A percentile compares a stretch with the other conserved stretches of the same genome.
These are phyloP conservation scores for Selaginella moellendorffii DNA, from an alignment of 75 land plant genomes.

Conservation along the genomic window DNA sequence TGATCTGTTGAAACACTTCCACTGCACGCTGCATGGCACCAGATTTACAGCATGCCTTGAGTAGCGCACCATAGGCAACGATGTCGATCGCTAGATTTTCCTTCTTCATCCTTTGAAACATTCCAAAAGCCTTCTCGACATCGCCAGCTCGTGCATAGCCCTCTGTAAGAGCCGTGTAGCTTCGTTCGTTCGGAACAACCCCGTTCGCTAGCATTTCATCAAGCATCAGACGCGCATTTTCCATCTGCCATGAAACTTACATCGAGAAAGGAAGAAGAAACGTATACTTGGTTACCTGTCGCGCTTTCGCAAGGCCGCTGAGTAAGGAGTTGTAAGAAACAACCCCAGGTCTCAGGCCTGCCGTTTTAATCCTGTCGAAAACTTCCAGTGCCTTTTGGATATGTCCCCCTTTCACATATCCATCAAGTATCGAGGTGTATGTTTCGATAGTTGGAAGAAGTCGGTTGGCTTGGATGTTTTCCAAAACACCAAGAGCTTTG, in stretches of 20 bases:
- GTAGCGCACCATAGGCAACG: slow-evolving; percentile 59
- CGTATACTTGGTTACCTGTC: slow-evolving; percentile 61
- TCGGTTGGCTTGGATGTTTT: slow-evolving; percentile 55
- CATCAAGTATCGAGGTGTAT: slow-evolving; percentile 72
- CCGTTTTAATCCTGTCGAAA: slow-evolving; percentile 55
- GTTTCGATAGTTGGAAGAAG: slow-evolving; percentile 51
- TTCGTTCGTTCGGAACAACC: slow-evolving; percentile 64
- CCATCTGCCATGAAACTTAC: slow-evolving; percentile 38
- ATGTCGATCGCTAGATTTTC: slow-evolving; percentile 64
- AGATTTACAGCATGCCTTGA: slow-evolving; percentile 95
- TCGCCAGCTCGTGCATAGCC: slow-evolving; percentile 91
- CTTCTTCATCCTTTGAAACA: slow-evolving; percentile 64
- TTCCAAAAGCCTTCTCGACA: slow-evolving; percentile 82
- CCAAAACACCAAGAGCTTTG: slow-evolving; percentile 55
- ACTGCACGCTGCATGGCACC: slow-evolving; percentile 97
- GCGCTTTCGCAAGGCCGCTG: slow-evolving; percentile 63
- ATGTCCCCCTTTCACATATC: slow-evolving; percentile 63
- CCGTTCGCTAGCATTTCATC: slow-evolving; percentile 76
- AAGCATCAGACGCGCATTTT: slow-evolving; percentile 58
- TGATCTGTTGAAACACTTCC: slow-evolving; percentile 82
- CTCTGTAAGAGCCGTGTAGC: slow-evolving; percentile 91
- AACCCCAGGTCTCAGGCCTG: slow-evolving; percentile 77
- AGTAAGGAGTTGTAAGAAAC: slow-evolving; percentile 78
- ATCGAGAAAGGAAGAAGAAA: not conserved
- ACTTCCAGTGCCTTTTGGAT: slow-evolving; percentile 52